Evolutionary conservation across 2,329 filamentous ascomycete species (phyloP).

Genomic region (Neurospora crassa): DNA sequence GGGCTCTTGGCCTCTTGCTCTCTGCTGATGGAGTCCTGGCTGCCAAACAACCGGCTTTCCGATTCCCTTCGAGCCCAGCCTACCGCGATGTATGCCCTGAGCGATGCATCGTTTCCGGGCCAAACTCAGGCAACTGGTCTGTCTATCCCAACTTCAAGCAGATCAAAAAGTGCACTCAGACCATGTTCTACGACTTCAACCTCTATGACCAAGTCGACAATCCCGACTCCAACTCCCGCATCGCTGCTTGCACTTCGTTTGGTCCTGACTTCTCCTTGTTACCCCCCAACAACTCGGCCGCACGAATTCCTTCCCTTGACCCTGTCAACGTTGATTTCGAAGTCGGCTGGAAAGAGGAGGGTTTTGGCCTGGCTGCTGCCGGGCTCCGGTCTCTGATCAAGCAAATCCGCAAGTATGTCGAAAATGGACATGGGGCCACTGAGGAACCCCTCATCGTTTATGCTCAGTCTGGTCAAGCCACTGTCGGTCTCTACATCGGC

Average conservation of each 20-base stretch:
- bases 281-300: not conserved
- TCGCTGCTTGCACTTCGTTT: conserved; percentile 23
- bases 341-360: conserved; percentile 8
- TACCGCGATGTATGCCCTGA: conserved; percentile 8
- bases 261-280: conserved; percentile 7
- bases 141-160: conserved; percentile 18
- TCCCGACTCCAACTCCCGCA: conserved; percentile 17
- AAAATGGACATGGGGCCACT: conserved; percentile 1
- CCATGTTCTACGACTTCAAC: conserved; percentile 26
- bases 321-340: conserved; percentile 9
- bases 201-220: conserved; percentile 26
- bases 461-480: conserved; percentile 7
- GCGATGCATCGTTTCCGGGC: conserved; percentile 17
- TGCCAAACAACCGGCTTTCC: not conserved
- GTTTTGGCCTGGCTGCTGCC: not conserved
- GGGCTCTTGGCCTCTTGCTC: not conserved
- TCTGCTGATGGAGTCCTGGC: not conserved
- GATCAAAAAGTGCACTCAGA: conserved; percentile 20
- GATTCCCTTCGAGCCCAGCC: not conserved
- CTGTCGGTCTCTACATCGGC: conserved; percentile 26
- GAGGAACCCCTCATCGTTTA: conserved; percentile 7
- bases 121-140: conserved; percentile 19
- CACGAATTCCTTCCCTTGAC: conserved; percentile 8
- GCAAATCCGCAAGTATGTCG: conserved; percentile 6
- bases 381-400: conserved; percentile 3